phyloP scores from a whole-genome alignment of 306 rosid species.

The Castanea sativa region DNA sequence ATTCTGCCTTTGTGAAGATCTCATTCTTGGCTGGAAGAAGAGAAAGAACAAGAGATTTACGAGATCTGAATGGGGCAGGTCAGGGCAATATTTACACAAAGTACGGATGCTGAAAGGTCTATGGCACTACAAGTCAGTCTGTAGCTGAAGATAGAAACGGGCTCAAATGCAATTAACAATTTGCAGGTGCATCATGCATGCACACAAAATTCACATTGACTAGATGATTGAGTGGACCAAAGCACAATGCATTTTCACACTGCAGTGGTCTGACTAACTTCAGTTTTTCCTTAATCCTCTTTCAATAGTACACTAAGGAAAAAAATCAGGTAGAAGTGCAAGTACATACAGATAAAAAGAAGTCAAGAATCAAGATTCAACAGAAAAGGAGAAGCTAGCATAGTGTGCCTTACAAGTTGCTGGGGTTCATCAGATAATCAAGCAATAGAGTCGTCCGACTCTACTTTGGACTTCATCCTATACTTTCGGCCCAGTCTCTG shows the following conservation, averaged over 20 bases:
- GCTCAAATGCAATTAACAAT: neutral
- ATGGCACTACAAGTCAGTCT: neutral
- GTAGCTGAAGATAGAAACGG: neutral
- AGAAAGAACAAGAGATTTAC: too few species aligned
- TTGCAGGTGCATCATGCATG: too few species aligned
- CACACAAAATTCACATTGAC: too few species aligned
- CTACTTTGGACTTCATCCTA: constrained; percentile 49
- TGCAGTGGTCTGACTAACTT: too few species aligned
- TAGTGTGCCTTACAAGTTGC: neutral
- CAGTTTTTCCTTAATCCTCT: neutral
- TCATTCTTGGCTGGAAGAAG: neutral
- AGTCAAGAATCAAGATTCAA: neutral
- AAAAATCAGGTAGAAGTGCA: neutral
- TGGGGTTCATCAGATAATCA: neutral
- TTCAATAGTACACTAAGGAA: neutral
- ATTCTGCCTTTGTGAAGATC: neutral
- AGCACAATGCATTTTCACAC: too few species aligned
- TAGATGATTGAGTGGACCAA: too few species aligned
- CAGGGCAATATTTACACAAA: neutral
- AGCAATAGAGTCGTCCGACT: constrained; percentile 36
- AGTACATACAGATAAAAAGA: neutral
- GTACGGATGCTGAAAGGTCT: neutral
- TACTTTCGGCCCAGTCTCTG: constrained; percentile 62
- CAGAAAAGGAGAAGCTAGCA: neutral
- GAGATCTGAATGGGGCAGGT: neutral